Evolutionary conservation across 2,329 filamentous ascomycete genomes (phyloP), one percentile per base, ranked within the genome.

Genomic region (Teratosphaeria gauchensis): DNA sequence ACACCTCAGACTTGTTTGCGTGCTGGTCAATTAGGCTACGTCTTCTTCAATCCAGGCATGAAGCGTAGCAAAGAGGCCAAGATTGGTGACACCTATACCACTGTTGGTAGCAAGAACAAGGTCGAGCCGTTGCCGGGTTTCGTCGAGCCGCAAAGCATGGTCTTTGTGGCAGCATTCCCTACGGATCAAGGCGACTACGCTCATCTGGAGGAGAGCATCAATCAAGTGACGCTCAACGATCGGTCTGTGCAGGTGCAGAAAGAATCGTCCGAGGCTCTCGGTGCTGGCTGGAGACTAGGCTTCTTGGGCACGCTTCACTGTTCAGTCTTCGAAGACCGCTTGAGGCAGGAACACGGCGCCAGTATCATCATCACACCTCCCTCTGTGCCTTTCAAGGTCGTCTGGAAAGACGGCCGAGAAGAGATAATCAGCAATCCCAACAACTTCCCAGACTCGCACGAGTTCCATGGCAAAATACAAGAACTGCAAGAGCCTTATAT

Each of bases 31-130:
- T 90, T 99, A 2, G 94, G 94, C 55, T 99, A 99, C 70, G 85
- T 99, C 51, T 91, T 88, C 75, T 97, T 99, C 79, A 99, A 96
- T 70, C 94, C 94, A 0, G 94, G 92, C 58, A 99, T 99, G 94
- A 97, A 97, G 78, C 86, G 84, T 65, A 95, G 92, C 59, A 88
- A 95, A 71, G 94, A 99, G 70, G 92, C 94, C 55, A 95, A 96
- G 74, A 87, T 97, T 31, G 94, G 94, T 55, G 94, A 99, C 69
- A 99, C 94, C 0, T 96, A 91, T 68, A 97, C 94, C 0, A 88
- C 83, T 1, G 82, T 91, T 2, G 91, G 90, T 1, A 84, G 78
- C 24, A 89, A 96, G 74, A 83, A 84, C 59, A 69, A 81, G 0
- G 91, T 99, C 1, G 81, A 92, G 72, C 85, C 89, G 12, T 86